Percentiles rank a stretch among this genome's conserved stretches.
phyloP scores from a whole-genome alignment of 2,329 filamentous ascomycete species.

The Zopfia rhizophila region DNA sequence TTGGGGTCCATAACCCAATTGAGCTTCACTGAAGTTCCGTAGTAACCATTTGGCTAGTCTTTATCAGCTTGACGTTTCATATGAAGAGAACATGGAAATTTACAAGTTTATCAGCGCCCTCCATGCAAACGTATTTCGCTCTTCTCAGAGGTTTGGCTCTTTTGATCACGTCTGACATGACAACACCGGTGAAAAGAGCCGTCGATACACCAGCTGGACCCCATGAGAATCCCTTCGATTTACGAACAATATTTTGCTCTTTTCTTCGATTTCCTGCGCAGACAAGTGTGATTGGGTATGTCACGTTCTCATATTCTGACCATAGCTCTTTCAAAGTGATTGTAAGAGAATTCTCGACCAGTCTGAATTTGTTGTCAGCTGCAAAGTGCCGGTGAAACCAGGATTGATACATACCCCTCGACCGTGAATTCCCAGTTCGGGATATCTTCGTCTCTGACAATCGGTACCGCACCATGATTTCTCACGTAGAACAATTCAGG shows the following conservation, averaged over 20 bases:
- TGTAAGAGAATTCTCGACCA: slow-evolving; percentile 80
- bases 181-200: slow-evolving; percentile 85
- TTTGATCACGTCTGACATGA: slow-evolving; percentile 76
- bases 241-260: slow-evolving; percentile 90
- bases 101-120: slow-evolving; percentile 83
- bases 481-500: slow-evolving; percentile 91
- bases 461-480: slow-evolving; percentile 86
- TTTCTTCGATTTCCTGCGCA: slow-evolving; percentile 93
- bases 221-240: slow-evolving; percentile 96
- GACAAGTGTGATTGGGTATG: slow-evolving; percentile 86
- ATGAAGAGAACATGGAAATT: slow-evolving; percentile 19
- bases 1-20: slow-evolving; percentile 89
- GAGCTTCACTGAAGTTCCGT: slow-evolving; percentile 87
- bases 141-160: slow-evolving; percentile 73
- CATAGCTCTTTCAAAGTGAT: slow-evolving; percentile 79
- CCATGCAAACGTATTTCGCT: slow-evolving; percentile 88
- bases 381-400: slow-evolving; percentile 3
- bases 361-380: slow-evolving; percentile 47
- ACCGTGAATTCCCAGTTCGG: slow-evolving; percentile 84
- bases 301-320: slow-evolving; percentile 79
- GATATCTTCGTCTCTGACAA: slow-evolving; percentile 76
- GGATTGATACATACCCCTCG: slow-evolving; percentile 66
- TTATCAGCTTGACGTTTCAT: slow-evolving; percentile 21
- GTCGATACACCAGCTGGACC: slow-evolving; percentile 88
- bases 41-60: slow-evolving; percentile 79